Base-by-base conservation (phyloP, 805 yeast genomes). In the Saturnispora hagleri region DNA sequence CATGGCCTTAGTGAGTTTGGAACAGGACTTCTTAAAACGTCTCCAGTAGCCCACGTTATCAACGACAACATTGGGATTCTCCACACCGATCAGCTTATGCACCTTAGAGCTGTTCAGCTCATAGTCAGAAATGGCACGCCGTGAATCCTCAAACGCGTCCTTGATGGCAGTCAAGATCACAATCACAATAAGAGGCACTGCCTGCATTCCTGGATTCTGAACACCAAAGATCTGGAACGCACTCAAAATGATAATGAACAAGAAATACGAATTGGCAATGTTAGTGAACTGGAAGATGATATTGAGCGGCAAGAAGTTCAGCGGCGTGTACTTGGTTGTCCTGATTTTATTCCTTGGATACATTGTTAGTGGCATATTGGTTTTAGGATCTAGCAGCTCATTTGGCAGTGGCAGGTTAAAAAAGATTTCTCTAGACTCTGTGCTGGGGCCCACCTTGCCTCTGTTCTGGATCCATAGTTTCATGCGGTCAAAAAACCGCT, bases 141-240 rank as follows among this genome's bases (percentile, higher is more conserved):
- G 73, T 57, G 78, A 82, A 65, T 86, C 95, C 67, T 86, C 95
- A 58, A 86, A 72, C 0, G 84, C 90, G 67, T 86, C 93, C 61
- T 84, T 83, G 56, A 82, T 62, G 4, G 89, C 90, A 2, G 93
- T 86, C 56, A 86, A 70, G 51, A 74, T 72, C 18, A 86, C 89
- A 70, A 86, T 85, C 51, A 86, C 90, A 64, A 85, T 83, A 62
- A 86, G 76, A 3, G 95, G 95, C 34, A 85, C 90, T 2, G 89
- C 86, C 20, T 86, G 84, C 60, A 86, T 70, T 1, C 81, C 91
- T 1, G 93, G 89, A 53, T 73, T 73, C 33, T 78, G 73, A 20
- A 84, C 89, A 46, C 95, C 95, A 63, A 86, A 86, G 45, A 86
- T 79, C 55, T 80, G 73, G 65, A 83, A 82, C 31, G 76, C 77